Base-by-base conservation (phyloP, 2,329 filamentous ascomycete genomes). In the Gaeumannomyces sp. region DNA sequence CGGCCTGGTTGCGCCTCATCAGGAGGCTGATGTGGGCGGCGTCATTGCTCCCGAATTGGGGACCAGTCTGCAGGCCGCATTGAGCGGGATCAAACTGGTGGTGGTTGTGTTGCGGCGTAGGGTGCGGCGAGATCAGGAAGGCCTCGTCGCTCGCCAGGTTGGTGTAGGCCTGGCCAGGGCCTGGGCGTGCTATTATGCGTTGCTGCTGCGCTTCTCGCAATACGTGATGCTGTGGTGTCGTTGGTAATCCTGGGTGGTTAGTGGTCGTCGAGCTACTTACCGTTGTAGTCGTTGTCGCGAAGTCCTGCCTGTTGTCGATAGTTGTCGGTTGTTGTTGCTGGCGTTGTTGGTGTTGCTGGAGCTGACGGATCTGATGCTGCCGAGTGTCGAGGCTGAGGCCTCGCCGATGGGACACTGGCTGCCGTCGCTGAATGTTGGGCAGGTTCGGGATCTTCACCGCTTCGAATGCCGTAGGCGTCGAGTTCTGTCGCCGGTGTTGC, bases 201-300 rank as follows among this genome's bases (percentile, higher is more conserved):
- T 93, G 91, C 88, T 91, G 87, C 86, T 94, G 92, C 88, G 89
- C 85, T 91, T 91, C 90, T 89, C 89, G 90, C 88, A 92, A 85
- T 80, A 87, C 84, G 85, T 60, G 59, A 60, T 92, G 89, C 85
- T 93, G 90, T 85, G 81, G 80, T 79, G 80, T 84, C 72, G 77
- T 77, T 79, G 81, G 73, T 81, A 81, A 78, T 84, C 80, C 80
- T 81, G 79, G 13, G 27, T 28, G 76, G 75, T 80, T 81, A 76
- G 79, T 60, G 22, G 27, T 60, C 59, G 59, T 85, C 76, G 73
- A 71, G 70, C 77, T 81, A 79, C 81, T 82, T 82, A 84, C 79
- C 80, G 76, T 78, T 70, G 72, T 75, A 79, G 81, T 82, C 82
- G 83, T 79, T 79, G 76, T 78, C 70, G 72, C 74, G 72, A 81